Base-by-base conservation (phyloP, 2,329 filamentous ascomycete genomes). In the Verticillium isaacii region DNA sequence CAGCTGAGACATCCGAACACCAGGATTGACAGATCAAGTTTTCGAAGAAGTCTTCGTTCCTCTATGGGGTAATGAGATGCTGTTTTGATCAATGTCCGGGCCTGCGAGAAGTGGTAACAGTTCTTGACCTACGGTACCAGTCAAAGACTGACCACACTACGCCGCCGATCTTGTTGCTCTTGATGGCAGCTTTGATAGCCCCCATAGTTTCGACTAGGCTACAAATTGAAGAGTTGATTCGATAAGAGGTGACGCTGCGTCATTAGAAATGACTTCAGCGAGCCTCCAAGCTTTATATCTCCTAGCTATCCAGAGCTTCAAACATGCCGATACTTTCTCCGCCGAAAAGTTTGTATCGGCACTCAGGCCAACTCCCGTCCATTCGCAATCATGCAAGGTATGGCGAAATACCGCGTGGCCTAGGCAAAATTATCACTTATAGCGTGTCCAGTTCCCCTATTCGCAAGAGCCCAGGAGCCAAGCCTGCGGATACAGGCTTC, bases 141-240 rank as follows among this genome's bases (percentile, higher is more conserved):
- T 71, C 68, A 62, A 71, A 71, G 17, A 71, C 69, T 4, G 68
- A 70, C 3, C 70, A 15, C 2, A 71, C 60, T 29, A 71, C 68
- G 15, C 64, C 66, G 23, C 60, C 67, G 32, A 69, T 66, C n/a
- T 63, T 67, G 60, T 65, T 69, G 56, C 62, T 58, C 62, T 69
- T 69, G 32, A 65, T 50, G 19, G 45, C 23, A 12, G 59, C 29
- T n/a, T 50, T 23, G 12, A 65, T 32, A 14, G 67, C 25, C 15
- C 63, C 57, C 56, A 65, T 64, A 12, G 1, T 62, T 32, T 39
- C 34, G 6, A 23, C 45, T n/a, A n/a, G 12, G 11, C 45, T 3
- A n/a, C n/a, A 2, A 50, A 19, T 8, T 4, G 12, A 9, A 11
- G 34, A 14, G 14, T 36, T 14, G 14, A 14, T 36, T 14, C 34